Evolutionary conservation across 768 basidiomycete genomes (phyloP), one percentile per base, ranked within the genome.

Genomic region (Amanita thiersii): DNA sequence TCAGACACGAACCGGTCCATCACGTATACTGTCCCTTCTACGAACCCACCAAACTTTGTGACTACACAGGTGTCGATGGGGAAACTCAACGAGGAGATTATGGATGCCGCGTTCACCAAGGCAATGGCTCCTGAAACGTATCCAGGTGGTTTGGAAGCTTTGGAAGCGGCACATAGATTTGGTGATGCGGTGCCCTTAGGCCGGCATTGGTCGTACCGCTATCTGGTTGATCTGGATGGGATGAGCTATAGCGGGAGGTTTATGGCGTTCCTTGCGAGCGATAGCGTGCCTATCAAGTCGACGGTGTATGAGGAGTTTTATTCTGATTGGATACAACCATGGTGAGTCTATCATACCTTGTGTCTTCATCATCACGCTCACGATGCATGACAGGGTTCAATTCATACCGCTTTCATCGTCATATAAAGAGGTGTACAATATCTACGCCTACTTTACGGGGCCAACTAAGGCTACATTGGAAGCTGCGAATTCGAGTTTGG

Each of bases 181-280:
- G 76, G 72, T 8, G 77, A 86, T 39, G 68, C 85, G 1, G 89
- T 87, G 1, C 81, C 84, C 2, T 65, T 98, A 1, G 88, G 88
- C 4, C 73, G 79, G 42, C 84, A 91, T 53, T 98, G 93, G 93
- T 68, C 80, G 45, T 89, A 92, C 68, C 94, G 96, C 65, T 90
- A 93, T 54, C 69, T 94, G 25, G 62, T 93, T 47, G 93, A 97
- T 60, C 61, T 98, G 43, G 93, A 96, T 54, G 93, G 94, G 11
- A 93, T 92, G 86, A 83, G 87, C 14, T 98, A 97, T 60, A 90
- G 85, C 19, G 93, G 83, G 2, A 72, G 90, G 9, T 92, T 96
- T 58, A 79, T 90, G 72, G 73, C 81, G 1, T 79, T 89, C 55
- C 60, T 91, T 52, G 83, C 81, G 31, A 91, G 85, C 40, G 90